Base-by-base conservation (phyloP, 306 rosid species). In the Dryas drummondii region DNA sequence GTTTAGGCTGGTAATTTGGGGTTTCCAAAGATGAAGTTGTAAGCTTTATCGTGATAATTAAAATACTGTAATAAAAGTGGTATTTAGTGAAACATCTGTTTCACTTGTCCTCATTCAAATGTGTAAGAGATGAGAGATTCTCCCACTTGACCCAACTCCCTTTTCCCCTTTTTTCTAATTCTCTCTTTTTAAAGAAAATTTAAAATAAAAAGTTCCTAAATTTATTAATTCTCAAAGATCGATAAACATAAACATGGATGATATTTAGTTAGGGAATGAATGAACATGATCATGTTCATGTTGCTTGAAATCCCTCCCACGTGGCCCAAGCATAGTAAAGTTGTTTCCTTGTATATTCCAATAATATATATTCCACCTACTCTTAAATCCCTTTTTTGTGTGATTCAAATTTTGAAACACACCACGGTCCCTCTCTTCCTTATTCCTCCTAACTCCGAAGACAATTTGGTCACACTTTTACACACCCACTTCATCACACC, bases 341-440 rank as follows among this genome's bases (percentile, higher is more conserved):
- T 80, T 72, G 76, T 50, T 76, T 73, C 73, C 57, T 53, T 70
- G 82, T 47, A 59, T 64, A 77, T 84, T 78, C 81, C 78, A 37
- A 3, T 32, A 37, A 3, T 32, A 32, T 32, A 32, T 32, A 32
- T 59, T 73, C 57, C 42, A 83, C 89, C 87, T 66, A 82, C 85
- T 79, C 79, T 73, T 77, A 54, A 19, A 51, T 8, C 74, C 52
- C 37, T 69, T 49, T 60, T 41, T 55, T 78, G 61, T 78, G 61
- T 75, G 62, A 88, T 89, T 93, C 93, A 89, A 93, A 93, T 41
- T 93, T 93, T 91, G 97, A 93, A 93, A 91, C 86, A 74, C 56
- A 61, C 14, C 17, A 42, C 22, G 22, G 22, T 22, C 47, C 79
- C 74, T 76, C 78, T 79, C 57, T 9, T 32, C 37, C 3, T 1